phyloP scores from a whole-genome alignment of 495 filamentous ascomycete genomes.

The Jackrogersella minutella region DNA sequence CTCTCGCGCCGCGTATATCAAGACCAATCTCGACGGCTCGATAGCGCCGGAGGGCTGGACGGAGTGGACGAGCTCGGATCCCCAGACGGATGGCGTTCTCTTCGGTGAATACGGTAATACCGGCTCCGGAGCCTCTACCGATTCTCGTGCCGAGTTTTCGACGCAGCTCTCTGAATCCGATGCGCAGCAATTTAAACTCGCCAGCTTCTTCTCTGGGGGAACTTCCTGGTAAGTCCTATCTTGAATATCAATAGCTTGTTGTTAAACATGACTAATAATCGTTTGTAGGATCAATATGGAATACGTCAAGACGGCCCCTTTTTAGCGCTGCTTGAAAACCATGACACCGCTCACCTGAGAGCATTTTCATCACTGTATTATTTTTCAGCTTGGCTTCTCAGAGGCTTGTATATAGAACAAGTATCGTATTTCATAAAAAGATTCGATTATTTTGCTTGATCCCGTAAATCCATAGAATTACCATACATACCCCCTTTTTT shows the following conservation, averaged over 20 bases:
- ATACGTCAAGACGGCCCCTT: constrained; percentile 15
- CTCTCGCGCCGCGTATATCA: constrained; percentile 38
- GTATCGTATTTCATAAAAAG: too few species aligned
- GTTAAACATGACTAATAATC: neutral
- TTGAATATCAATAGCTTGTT: neutral
- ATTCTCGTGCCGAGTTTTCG: constrained; percentile 25
- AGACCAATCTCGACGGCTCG: constrained; percentile 35
- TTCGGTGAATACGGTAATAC: constrained; percentile 40
- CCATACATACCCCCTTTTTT: neutral
- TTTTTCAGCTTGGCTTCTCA: too few species aligned
- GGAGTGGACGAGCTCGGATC: constrained; percentile 29
- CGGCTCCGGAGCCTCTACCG: constrained; percentile 31
- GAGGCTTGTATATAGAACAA: too few species aligned
- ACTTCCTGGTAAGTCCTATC: constrained; percentile 19
- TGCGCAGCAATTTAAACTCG: constrained; percentile 22
- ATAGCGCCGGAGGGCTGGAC: constrained; percentile 39
- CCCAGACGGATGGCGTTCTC: constrained; percentile 25
- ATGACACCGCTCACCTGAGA: too few species aligned
- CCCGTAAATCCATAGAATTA: neutral
- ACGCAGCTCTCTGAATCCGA: constrained; percentile 31
- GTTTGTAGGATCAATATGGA: constrained; percentile 26
- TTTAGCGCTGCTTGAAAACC: neutral
- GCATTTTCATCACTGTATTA: too few species aligned
- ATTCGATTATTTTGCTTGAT: neutral
- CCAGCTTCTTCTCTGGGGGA: constrained; percentile 30